A percentile compares a stretch with the other conserved stretches of the same genome.
phyloP scores from a whole-genome alignment of 148 eudicot genomes.

The Hydrangea macrophylla region DNA sequence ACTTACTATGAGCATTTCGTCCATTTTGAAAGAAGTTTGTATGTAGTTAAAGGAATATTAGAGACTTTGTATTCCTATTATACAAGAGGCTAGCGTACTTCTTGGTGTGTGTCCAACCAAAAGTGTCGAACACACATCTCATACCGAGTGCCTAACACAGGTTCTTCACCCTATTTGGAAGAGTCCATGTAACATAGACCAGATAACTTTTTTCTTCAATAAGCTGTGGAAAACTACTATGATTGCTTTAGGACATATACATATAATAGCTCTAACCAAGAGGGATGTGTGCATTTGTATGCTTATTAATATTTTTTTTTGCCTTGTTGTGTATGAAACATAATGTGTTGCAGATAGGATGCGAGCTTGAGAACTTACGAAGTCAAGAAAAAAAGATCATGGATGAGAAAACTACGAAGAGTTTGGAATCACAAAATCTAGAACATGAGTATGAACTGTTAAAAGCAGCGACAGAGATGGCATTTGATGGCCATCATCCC shows the following conservation, averaged over 20 bases:
- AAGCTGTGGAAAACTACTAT: conserved; percentile 6
- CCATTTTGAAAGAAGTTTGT: no score
- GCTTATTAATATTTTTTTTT: not conserved
- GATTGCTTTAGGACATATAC: not conserved
- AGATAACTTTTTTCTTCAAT: not conserved
- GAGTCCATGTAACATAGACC: no score
- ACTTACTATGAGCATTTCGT: no score
- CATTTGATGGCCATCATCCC: conserved; percentile 32
- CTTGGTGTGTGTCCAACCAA: no score
- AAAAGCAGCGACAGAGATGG: conserved; percentile 46
- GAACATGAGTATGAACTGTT: conserved; percentile 40
- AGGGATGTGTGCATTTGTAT: conserved; percentile 1
- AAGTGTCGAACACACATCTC: no score
- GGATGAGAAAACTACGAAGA: conserved; percentile 17
- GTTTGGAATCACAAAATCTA: conserved; percentile 21
- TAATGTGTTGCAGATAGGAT: conserved; percentile 4
- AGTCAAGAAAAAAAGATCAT: conserved; percentile 21
- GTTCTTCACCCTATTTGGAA: no score
- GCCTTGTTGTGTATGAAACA: not conserved
- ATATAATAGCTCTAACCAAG: not conserved
- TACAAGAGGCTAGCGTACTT: no score
- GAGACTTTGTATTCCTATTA: no score
- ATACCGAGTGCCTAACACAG: no score
- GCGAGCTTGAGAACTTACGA: conserved; percentile 8
- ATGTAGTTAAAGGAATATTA: no score